These are phyloP conservation scores for Phytophthora tentaculata DNA, from an alignment of 352 stramenopile genomes.

Conservation along the genomic window DNA sequence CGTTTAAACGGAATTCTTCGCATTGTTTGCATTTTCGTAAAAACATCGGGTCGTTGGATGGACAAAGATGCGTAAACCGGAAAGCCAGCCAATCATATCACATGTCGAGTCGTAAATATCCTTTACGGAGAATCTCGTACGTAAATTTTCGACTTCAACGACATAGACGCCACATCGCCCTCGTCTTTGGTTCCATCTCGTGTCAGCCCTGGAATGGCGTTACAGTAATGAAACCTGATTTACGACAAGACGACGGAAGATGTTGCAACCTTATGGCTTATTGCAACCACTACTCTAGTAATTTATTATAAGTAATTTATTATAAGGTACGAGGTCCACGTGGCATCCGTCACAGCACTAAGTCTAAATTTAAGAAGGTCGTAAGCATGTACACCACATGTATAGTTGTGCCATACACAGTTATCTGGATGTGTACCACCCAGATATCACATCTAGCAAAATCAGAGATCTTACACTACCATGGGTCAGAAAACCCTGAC, in stretches of 20 bases:
- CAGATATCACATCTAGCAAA: background rate
- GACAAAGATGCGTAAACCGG: no score
- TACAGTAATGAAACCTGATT: background rate
- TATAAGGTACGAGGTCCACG: background rate
- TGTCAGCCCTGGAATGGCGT: no score
- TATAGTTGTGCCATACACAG: background rate
- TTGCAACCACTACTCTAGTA: background rate
- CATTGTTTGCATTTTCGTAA: no score
- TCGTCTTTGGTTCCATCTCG: no score
- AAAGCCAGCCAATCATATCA: no score
- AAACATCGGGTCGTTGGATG: no score
- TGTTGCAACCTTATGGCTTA: background rate
- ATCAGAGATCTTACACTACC: background rate
- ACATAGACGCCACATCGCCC: no score
- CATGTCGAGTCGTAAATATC: no score
- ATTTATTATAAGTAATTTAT: background rate
- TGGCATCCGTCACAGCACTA: background rate
- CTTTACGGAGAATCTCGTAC: no score
- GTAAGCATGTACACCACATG: background rate
- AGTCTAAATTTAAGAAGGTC: background rate
- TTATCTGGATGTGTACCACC: background rate
- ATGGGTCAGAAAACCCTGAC: background rate
- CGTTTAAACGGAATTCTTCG: no score
- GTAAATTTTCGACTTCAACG: no score
- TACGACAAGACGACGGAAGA: background rate